These are phyloP conservation scores for Alternaria panax DNA, from an alignment of 2,329 filamentous ascomycete species.

Conservation along the genomic window DNA sequence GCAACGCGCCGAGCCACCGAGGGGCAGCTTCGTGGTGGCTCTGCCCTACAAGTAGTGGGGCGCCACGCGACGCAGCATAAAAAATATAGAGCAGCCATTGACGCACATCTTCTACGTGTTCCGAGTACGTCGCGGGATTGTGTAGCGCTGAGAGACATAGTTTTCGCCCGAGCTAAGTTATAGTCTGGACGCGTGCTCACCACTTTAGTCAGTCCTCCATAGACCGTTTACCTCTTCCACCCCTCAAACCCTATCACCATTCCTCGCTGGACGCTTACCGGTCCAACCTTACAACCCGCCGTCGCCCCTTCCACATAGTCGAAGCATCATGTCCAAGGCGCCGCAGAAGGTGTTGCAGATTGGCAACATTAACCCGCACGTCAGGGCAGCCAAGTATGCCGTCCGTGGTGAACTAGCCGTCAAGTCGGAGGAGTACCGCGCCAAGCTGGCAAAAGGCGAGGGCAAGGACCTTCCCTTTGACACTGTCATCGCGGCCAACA, in stretches of 20 bases:
- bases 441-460: conserved; percentile 67
- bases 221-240: conserved; percentile 12
- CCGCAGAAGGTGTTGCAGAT: conserved; percentile 65
- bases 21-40: conserved; percentile 14
- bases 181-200: conserved; percentile 25
- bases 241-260: conserved; percentile 3
- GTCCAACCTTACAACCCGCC: conserved; percentile 2
- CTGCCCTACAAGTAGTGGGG: conserved; percentile 33
- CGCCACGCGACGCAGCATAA: conserved; percentile 32
- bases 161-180: conserved; percentile 17
- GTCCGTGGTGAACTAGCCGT: conserved; percentile 95
- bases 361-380: conserved; percentile 90
- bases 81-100: conserved; percentile 35
- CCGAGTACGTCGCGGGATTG: conserved; percentile 21
- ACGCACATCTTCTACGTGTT: conserved; percentile 19
- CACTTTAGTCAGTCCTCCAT: conserved; percentile 17
- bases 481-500: conserved; percentile 94
- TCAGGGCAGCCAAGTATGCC: conserved; percentile 90
- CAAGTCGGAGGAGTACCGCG: conserved; percentile 89
- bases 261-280: conserved; percentile 2
- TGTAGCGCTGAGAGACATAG: conserved; percentile 12
- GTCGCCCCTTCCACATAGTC: conserved; percentile 6
- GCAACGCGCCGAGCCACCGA: conserved; percentile 23
- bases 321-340: conserved; percentile 55
- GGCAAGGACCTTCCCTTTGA: conserved; percentile 79